These are phyloP conservation scores for Austroboletus novae-zelandiae DNA, from an alignment of 1,284 basidiomycete species.

Conservation along the genomic window DNA sequence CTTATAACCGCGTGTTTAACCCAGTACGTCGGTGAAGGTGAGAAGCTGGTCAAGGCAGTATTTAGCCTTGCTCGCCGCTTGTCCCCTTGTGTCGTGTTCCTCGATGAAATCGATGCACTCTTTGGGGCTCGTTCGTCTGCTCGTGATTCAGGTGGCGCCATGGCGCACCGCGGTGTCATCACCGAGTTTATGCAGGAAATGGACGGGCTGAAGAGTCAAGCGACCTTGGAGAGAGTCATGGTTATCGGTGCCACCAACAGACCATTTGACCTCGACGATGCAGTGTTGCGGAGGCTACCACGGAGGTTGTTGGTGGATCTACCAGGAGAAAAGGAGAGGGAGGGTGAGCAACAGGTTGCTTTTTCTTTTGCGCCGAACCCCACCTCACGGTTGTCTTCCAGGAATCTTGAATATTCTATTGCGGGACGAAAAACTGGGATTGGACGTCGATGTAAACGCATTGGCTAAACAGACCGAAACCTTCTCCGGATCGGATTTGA, in stretches of 20 bases:
- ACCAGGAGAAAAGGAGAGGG: constrained; percentile 77
- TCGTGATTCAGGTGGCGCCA: constrained; percentile 77
- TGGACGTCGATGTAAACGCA: constrained; percentile 62
- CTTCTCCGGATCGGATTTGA: constrained; percentile 92
- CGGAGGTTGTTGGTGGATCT: constrained; percentile 82
- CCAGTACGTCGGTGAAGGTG: constrained; percentile 92
- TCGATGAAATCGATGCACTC: constrained; percentile 94
- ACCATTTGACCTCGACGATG: constrained; percentile 83
- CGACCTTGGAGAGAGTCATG: constrained; percentile 74
- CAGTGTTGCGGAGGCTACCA: constrained; percentile 80
- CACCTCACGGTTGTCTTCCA: constrained; percentile 27
- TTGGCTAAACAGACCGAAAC: constrained; percentile 77
- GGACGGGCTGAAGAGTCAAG: constrained; percentile 80
- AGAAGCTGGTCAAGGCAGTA: constrained; percentile 89
- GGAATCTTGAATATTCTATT: constrained; percentile 85
- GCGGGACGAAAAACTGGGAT: constrained; percentile 68
- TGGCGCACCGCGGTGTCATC: constrained; percentile 82
- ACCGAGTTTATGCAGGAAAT: constrained; percentile 99
- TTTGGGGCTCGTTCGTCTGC: constrained; percentile 86
- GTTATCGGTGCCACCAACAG: constrained; percentile 95
- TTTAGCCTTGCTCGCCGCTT: constrained; percentile 87
- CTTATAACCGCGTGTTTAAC: constrained; percentile 16
- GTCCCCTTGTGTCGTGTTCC: constrained; percentile 92
- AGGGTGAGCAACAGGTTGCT: constrained; percentile 49
- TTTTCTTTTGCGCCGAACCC: constrained; percentile 5